Percentiles rank a stretch among this genome's conserved stretches.
phyloP scores from a whole-genome alignment of 2,329 filamentous ascomycete genomes.

The Colletotrichum truncatum region DNA sequence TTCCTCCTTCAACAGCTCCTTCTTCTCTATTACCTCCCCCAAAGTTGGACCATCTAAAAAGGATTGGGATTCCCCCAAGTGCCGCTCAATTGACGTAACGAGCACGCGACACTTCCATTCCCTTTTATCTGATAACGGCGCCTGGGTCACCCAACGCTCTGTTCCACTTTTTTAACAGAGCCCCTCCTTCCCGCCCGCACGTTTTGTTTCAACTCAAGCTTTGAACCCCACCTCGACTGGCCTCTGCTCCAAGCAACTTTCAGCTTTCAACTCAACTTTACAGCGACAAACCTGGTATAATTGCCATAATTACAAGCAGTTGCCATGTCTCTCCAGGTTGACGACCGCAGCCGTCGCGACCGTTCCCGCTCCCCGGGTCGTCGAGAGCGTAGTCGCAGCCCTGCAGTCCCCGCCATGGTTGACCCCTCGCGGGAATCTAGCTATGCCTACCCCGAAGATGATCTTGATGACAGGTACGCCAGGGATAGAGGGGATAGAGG shows the following conservation, averaged over 20 bases:
- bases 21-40: background rate
- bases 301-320: slow-evolving; percentile 2
- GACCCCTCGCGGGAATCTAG: slow-evolving; percentile 53
- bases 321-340: slow-evolving; percentile 62
- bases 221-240: slow-evolving; percentile 10
- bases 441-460: slow-evolving; percentile 52
- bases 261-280: background rate
- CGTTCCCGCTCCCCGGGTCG: slow-evolving; percentile 58
- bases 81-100: background rate
- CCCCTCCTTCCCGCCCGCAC: slow-evolving; percentile 22
- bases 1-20: background rate
- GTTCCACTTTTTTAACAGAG: slow-evolving; percentile 4
- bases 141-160: background rate
- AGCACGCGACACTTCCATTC: slow-evolving; percentile 17
- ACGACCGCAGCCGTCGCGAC: slow-evolving; percentile 52
- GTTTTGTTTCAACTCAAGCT: slow-evolving; percentile 28
- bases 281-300: slow-evolving; percentile 25
- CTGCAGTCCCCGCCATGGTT: slow-evolving; percentile 38
- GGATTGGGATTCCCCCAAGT: background rate
- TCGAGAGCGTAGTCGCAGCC: slow-evolving; percentile 46
- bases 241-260: background rate
- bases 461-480: slow-evolving; percentile 47
- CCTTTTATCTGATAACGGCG: slow-evolving; percentile 6
- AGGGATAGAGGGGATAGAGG: slow-evolving; percentile 21
- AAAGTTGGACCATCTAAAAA: background rate